Evolutionary conservation across 2,329 filamentous ascomycete genomes (phyloP).

Genomic region (Fusarium duplospermum): DNA sequence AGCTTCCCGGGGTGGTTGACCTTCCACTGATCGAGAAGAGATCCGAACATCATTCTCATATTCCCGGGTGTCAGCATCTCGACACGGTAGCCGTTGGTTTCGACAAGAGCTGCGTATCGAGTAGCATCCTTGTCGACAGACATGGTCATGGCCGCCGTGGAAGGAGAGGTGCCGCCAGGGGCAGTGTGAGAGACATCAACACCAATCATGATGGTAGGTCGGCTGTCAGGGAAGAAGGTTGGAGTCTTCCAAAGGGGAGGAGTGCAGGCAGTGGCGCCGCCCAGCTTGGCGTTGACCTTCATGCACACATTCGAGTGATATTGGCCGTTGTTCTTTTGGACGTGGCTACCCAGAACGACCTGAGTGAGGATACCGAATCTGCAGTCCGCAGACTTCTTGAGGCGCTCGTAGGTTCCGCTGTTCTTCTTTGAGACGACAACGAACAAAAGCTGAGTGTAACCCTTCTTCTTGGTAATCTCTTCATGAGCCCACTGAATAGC

Average conservation of each 20-base stretch:
- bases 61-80: conserved; percentile 82
- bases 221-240: conserved; percentile 54
- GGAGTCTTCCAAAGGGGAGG: conserved; percentile 48
- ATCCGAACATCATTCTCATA: conserved; percentile 72
- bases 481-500: conserved; percentile 59
- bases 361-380: conserved; percentile 87
- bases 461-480: conserved; percentile 64
- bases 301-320: conserved; percentile 95
- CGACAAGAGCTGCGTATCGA: conserved; percentile 81
- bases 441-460: conserved; percentile 80
- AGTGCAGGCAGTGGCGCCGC: conserved; percentile 76
- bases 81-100: conserved; percentile 84
- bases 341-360: conserved; percentile 78
- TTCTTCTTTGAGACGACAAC: conserved; percentile 81
- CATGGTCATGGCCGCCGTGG: conserved; percentile 88
- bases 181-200: conserved; percentile 90
- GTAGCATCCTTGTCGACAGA: conserved; percentile 78
- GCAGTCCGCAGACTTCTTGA: conserved; percentile 92
- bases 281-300: conserved; percentile 97
- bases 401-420: conserved; percentile 77
- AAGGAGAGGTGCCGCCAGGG: conserved; percentile 74
- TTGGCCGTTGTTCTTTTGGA: conserved; percentile 76
- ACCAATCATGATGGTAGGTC: conserved; percentile 84
- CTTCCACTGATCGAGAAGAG: conserved; percentile 75
- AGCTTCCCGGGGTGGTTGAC: conserved; percentile 55